phyloP scores from a whole-genome alignment of 1,284 basidiomycete species.

The Coriolopsis trogii region DNA sequence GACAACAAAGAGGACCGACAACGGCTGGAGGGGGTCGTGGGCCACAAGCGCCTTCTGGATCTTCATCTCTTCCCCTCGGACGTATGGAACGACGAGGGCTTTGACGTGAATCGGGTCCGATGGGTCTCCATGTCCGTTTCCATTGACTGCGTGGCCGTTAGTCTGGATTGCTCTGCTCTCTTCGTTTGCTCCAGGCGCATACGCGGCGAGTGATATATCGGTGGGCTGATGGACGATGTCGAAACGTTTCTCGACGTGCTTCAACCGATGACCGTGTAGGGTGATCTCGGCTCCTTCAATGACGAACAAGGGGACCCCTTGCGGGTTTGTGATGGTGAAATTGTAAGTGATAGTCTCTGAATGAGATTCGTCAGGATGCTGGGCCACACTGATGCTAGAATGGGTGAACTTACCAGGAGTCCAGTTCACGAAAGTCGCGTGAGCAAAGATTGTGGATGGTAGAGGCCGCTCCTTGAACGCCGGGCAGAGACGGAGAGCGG shows the following conservation, averaged over 20 bases:
- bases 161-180: background rate
- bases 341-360: constrained; percentile 21
- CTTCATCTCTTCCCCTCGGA: constrained; percentile 18
- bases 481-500: constrained; percentile 23
- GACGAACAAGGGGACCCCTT: constrained; percentile 18
- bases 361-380: background rate
- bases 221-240: constrained; percentile 17
- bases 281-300: constrained; percentile 21
- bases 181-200: background rate
- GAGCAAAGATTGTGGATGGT: constrained; percentile 21
- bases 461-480: constrained; percentile 15
- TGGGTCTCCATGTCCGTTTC: constrained; percentile 16
- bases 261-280: constrained; percentile 17
- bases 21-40: constrained; percentile 11
- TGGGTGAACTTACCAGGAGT: constrained; percentile 27
- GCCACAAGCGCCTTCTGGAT: constrained; percentile 11
- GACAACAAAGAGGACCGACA: constrained; percentile 20
- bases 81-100: constrained; percentile 18
- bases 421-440: constrained; percentile 26
- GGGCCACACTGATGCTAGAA: background rate
- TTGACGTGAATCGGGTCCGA: background rate
- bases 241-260: constrained; percentile 12
- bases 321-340: constrained; percentile 18
- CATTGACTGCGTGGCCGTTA: too few relatives aligned
- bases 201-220: background rate